These are phyloP conservation scores for Phytophthora ohioensis DNA, from an alignment of 352 stramenopile species.

Conservation along the genomic window DNA sequence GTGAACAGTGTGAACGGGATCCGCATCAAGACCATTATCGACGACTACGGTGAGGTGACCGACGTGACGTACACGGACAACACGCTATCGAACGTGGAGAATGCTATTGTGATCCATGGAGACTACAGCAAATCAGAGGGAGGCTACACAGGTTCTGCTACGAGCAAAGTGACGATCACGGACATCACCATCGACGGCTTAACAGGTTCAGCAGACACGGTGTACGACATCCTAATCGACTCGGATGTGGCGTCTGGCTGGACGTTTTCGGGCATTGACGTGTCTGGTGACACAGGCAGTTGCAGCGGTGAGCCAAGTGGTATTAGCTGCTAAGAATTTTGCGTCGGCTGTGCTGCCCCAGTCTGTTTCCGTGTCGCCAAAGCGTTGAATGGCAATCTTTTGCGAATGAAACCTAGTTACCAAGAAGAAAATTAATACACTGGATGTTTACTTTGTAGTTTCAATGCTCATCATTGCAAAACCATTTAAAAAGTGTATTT, in stretches of 20 bases:
- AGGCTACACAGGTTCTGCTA: neutral
- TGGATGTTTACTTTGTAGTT: neutral
- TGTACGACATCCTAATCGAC: slow-evolving; percentile 38
- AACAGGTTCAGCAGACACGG: slow-evolving; percentile 22
- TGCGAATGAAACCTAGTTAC: neutral
- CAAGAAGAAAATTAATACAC: neutral
- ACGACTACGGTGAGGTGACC: neutral
- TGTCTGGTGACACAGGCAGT: slow-evolving; percentile 19
- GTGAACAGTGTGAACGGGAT: neutral
- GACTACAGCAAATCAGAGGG: slow-evolving; percentile 7
- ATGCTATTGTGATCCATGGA: neutral
- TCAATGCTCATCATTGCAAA: neutral
- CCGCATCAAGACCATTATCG: neutral
- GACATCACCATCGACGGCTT: slow-evolving; percentile 22
- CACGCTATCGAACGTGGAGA: neutral
- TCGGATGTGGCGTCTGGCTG: slow-evolving; percentile 22
- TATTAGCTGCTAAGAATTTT: slow-evolving; percentile 23
- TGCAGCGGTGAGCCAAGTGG: slow-evolving; percentile 33
- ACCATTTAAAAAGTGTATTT: neutral
- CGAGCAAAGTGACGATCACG: neutral
- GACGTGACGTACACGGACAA: neutral
- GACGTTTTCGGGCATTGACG: slow-evolving; percentile 35
- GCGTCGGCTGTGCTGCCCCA: neutral
- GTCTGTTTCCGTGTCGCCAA: neutral
- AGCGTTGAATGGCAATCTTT: no score